phyloP scores from a whole-genome alignment of 108 stramenopile species.

The Aurantiochytrium sp. region DNA sequence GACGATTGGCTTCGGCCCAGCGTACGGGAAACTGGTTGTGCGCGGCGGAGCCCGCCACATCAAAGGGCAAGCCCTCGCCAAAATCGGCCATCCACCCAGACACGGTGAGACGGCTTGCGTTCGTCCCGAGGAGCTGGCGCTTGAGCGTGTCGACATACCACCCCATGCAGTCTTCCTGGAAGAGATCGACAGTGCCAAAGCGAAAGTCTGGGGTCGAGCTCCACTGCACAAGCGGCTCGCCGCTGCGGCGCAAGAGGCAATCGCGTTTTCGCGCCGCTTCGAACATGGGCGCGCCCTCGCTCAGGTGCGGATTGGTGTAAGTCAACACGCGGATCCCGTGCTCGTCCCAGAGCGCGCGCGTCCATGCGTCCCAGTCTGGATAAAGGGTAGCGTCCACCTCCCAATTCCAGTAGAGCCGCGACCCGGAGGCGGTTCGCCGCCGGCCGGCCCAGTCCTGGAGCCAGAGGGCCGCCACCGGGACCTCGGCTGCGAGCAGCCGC shows the following conservation, averaged over 20 bases:
- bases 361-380: conserved; percentile 2
- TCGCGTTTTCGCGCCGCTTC: neutral
- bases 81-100: conserved; percentile 37
- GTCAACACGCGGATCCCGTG: neutral
- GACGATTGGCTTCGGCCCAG: conserved; percentile 21
- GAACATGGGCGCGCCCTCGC: neutral
- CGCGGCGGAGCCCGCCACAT: neutral
- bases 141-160: conserved; percentile 17
- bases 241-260: neutral
- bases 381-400: neutral
- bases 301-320: neutral
- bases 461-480: neutral
- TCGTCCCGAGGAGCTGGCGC: neutral
- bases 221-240: neutral
- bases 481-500: neutral
- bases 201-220: neutral
- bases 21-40: conserved; percentile 20
- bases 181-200: neutral
- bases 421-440: neutral
- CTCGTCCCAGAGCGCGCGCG: neutral
- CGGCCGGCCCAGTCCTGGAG: conserved; percentile 34
- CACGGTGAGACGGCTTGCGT: neutral
- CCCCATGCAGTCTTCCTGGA: neutral
- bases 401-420: conserved; percentile 31
- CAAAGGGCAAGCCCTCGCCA: conserved; percentile 18